Conservation (phyloP, 1,284 basidiomycete species). For the Amylostereum areolatum region DNA sequence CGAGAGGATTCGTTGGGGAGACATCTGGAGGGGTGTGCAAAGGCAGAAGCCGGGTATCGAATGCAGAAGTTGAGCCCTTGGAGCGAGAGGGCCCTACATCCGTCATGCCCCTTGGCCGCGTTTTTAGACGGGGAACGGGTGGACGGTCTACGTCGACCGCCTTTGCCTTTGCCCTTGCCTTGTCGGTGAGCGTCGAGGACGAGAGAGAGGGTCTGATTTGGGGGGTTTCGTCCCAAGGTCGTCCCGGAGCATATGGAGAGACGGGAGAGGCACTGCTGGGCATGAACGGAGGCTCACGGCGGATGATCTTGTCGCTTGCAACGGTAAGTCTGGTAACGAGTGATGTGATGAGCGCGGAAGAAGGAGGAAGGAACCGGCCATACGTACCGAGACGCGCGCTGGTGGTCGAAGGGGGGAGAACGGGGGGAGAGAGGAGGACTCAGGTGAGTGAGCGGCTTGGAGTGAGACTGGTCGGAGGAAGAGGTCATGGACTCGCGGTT, state of each 20-base stretch:
- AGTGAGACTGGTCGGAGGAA: constrained; percentile 46
- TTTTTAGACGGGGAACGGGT: constrained; percentile 19
- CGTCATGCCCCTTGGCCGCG: constrained; percentile 49
- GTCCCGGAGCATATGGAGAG: not conserved
- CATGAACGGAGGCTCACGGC: constrained; percentile 3
- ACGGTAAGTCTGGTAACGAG: constrained; percentile 8
- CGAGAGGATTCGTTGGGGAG: constrained; percentile 12
- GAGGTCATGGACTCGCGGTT: constrained; percentile 51
- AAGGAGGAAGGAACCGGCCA: not conserved
- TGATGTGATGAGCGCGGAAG: not conserved
- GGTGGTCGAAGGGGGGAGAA: constrained; percentile 7
- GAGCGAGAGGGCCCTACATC: constrained; percentile 21
- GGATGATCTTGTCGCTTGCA: constrained; percentile 10
- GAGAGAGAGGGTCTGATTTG: constrained; percentile 10
- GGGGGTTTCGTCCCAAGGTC: constrained; percentile 2
- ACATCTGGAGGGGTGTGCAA: not conserved
- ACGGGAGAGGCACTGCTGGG: constrained; percentile 6
- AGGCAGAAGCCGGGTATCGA: constrained; percentile 1
- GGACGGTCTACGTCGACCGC: constrained; percentile 11
- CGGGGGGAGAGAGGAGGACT: constrained; percentile 4
- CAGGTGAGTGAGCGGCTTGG: constrained; percentile 11
- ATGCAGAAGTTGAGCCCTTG: not conserved
- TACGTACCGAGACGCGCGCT: constrained; percentile 12
- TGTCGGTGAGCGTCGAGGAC: constrained; percentile 15
- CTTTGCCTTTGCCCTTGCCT: not conserved